Percentiles rank a stretch among this genome's conserved stretches.
phyloP scores from a whole-genome alignment of 371 early-diverging fungal genomes.

The Rhizopus stolonifer region DNA sequence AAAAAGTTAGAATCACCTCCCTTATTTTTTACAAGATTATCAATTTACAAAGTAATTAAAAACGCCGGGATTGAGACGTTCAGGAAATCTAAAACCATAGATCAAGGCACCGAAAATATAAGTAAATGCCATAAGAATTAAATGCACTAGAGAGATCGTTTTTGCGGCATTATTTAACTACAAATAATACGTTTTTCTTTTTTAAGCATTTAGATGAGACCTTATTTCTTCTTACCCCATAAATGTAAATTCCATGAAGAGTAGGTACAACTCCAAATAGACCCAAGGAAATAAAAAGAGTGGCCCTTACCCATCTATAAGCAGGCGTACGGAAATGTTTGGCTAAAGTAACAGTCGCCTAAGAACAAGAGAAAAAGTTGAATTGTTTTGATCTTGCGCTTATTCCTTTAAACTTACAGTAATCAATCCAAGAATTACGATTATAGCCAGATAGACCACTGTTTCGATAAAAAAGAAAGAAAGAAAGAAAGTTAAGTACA shows the following conservation, averaged over 20 bases:
- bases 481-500: too few relatives aligned
- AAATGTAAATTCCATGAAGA: slow-evolving; percentile 62
- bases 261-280: slow-evolving; percentile 77
- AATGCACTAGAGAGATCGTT: slow-evolving; percentile 61
- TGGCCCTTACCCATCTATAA: slow-evolving; percentile 78
- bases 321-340: slow-evolving; percentile 71
- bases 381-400: too few relatives aligned
- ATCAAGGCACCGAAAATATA: slow-evolving; percentile 86
- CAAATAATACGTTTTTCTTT: too few relatives aligned
- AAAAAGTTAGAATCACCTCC: not conserved
- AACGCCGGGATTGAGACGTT: slow-evolving; percentile 59
- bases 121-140: slow-evolving; percentile 68
- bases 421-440: slow-evolving; percentile 61
- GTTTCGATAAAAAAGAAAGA: not conserved
- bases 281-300: slow-evolving; percentile 79
- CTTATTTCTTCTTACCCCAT: slow-evolving; percentile 79
- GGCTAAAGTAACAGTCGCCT: slow-evolving; percentile 57
- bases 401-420: too few relatives aligned
- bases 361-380: too few relatives aligned
- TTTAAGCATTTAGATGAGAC: too few relatives aligned
- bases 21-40: not conserved
- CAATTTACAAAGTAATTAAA: slow-evolving; percentile 61
- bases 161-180: slow-evolving; percentile 47
- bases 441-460: slow-evolving; percentile 62
- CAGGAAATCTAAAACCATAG: slow-evolving; percentile 71